Evolutionary conservation across 345 rosid species (phyloP).

Genomic region (Dipteronia dyeriana): DNA sequence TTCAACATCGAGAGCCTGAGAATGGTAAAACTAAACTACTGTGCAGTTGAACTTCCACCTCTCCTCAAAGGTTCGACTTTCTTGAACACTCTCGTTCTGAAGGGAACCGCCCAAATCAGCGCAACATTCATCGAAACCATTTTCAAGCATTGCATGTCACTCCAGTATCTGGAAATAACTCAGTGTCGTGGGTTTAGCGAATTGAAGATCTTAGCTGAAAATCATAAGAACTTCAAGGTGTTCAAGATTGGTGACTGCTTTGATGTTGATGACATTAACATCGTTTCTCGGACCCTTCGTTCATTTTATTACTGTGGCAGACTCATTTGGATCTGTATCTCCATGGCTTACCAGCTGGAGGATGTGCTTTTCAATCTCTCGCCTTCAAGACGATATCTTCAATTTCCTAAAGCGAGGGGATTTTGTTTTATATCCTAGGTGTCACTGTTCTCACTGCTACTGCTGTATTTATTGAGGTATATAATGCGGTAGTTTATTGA

Average conservation of each 20-base stretch:
- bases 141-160: background rate
- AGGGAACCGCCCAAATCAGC: background rate
- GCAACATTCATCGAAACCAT: background rate
- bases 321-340: background rate
- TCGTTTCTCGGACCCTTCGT: slow-evolving; percentile 1
- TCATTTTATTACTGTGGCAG: slow-evolving; percentile 4
- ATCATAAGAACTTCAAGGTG: slow-evolving; percentile 5
- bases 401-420: background rate
- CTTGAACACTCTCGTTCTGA: slow-evolving; percentile 13
- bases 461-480: slow-evolving; percentile 30
- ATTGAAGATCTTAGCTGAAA: slow-evolving; percentile 3
- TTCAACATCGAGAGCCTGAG: too few species aligned
- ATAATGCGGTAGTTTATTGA: too few species aligned
- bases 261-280: background rate
- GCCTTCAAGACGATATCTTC: background rate
- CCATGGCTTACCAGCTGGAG: background rate
- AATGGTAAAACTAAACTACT: too few species aligned
- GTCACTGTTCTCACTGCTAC: slow-evolving; percentile 14
- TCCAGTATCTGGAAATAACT: slow-evolving; percentile 16
- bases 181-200: background rate
- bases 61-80: too few species aligned
- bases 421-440: slow-evolving; percentile 4
- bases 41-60: too few species aligned
- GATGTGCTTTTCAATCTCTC: slow-evolving; percentile 10
- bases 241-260: slow-evolving; percentile 19